These are phyloP conservation scores for Papiliotrema terrestris DNA, from an alignment of 1,284 basidiomycete species.

Conservation along the genomic window DNA sequence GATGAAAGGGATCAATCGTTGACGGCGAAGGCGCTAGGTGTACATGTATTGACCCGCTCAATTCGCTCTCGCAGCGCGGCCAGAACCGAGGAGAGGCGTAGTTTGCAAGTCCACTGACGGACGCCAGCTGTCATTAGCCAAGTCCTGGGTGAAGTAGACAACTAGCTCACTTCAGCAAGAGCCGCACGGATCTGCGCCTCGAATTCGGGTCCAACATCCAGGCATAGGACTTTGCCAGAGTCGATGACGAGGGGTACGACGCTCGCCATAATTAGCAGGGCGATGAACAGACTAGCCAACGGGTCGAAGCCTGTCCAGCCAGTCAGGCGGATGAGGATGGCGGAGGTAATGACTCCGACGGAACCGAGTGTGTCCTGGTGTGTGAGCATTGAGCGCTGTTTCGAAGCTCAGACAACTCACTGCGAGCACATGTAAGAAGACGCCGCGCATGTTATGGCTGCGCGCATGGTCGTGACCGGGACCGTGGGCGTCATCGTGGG, in stretches of 20 bases:
- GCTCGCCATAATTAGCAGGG: conserved; percentile 87
- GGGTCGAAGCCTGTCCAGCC: conserved; percentile 99
- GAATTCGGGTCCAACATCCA: conserved; percentile 72
- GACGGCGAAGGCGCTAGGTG: conserved; percentile 61
- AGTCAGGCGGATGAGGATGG: conserved; percentile 89
- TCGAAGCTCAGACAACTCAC: conserved; percentile 10
- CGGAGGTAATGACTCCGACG: conserved; percentile 98
- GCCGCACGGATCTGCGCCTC: conserved; percentile 67
- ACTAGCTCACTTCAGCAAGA: conserved; percentile 63
- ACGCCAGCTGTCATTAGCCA: conserved; percentile 52
- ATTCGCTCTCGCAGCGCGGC: conserved; percentile 83
- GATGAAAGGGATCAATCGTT: conserved; percentile 56
- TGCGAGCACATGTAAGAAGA: conserved; percentile 64
- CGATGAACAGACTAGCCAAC: conserved; percentile 95
- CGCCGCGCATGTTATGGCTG: conserved; percentile 99
- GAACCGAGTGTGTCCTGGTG: conserved; percentile 24
- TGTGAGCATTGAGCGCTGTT: conserved; percentile 4
- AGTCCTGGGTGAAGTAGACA: background rate
- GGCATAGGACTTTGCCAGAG: conserved; percentile 78
- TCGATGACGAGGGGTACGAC: conserved; percentile 94
- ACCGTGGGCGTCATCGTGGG: conserved; percentile 57
- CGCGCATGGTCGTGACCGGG: conserved; percentile 57
- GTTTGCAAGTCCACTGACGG: conserved; percentile 72
- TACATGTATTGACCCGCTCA: conserved; percentile 88
- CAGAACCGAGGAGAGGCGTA: conserved; percentile 86